Conservation (phyloP, 495 filamentous ascomycete species). For the Xylaria scruposa region DNA sequence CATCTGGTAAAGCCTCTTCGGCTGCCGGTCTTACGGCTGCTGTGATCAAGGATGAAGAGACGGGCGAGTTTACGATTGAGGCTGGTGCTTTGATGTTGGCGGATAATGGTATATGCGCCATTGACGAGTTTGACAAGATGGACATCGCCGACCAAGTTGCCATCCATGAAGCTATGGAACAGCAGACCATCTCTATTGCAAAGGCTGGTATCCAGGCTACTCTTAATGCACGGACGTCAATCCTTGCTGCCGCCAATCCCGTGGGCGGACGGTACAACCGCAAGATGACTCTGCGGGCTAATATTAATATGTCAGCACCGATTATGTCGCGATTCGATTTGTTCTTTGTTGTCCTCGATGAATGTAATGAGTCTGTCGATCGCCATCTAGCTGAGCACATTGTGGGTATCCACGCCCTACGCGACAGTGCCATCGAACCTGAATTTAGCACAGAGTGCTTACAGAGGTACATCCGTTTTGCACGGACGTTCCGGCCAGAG, state of each 20-base stretch:
- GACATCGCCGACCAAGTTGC: slow-evolving; percentile 97
- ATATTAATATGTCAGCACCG: slow-evolving; percentile 97
- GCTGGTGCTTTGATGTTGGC: slow-evolving; percentile 98
- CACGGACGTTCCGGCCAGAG: slow-evolving; percentile 90
- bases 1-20: slow-evolving; percentile 96
- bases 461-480: slow-evolving; percentile 97
- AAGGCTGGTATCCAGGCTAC: slow-evolving; percentile 99
- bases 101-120: slow-evolving; percentile 95
- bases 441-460: slow-evolving; percentile 97
- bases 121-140: slow-evolving; percentile 99
- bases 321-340: slow-evolving; percentile 99
- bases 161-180: slow-evolving; percentile 99
- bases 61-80: slow-evolving; percentile 98
- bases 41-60: slow-evolving; percentile 97
- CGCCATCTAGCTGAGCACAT: slow-evolving; percentile 93
- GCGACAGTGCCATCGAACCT: slow-evolving; percentile 87
- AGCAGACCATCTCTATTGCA: slow-evolving; percentile 99
- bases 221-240: slow-evolving; percentile 91
- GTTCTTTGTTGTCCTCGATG: slow-evolving; percentile 98
- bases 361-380: slow-evolving; percentile 91
- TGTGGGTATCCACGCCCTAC: slow-evolving; percentile 89
- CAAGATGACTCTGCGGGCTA: slow-evolving; percentile 88
- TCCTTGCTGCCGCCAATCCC: slow-evolving; percentile 95
- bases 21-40: slow-evolving; percentile 97
- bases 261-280: slow-evolving; percentile 97